A percentile compares a stretch with the other conserved stretches of the same genome.
Evolutionary conservation across 2,329 filamentous ascomycete species (phyloP).

Genomic region (Alternaria angustiovoidea): DNA sequence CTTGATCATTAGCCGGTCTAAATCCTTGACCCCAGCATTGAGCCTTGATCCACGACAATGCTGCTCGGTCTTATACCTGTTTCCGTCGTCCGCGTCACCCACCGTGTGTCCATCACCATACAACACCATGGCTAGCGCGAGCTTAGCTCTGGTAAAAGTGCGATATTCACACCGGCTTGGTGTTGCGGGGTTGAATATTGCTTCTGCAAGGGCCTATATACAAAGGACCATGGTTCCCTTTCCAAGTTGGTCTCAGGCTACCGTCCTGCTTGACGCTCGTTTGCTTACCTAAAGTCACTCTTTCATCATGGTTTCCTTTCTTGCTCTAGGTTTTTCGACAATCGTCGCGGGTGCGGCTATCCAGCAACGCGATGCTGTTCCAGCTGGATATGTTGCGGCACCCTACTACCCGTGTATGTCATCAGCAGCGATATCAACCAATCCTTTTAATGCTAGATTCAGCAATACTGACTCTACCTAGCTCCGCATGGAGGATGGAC

Average conservation of each 20-base stretch:
- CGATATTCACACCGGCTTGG: slow-evolving; percentile 8
- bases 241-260: not conserved
- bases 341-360: slow-evolving; percentile 35
- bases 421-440: not conserved
- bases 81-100: slow-evolving; percentile 3
- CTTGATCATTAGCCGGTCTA: slow-evolving; percentile 16
- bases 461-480: slow-evolving; percentile 9
- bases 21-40: slow-evolving; percentile 8
- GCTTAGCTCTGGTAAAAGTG: slow-evolving; percentile 7
- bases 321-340: slow-evolving; percentile 33
- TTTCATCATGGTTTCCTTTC: slow-evolving; percentile 31
- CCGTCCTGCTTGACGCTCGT: slow-evolving; percentile 11
- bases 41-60: not conserved
- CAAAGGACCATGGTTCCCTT: slow-evolving; percentile 3
- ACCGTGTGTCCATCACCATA: slow-evolving; percentile 15
- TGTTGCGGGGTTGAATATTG: slow-evolving; percentile 16
- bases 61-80: slow-evolving; percentile 13
- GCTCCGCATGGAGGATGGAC: slow-evolving; percentile 76
- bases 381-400: slow-evolving; percentile 49
- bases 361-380: slow-evolving; percentile 43
- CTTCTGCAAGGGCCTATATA: slow-evolving; percentile 11
- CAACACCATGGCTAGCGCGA: slow-evolving; percentile 15
- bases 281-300: slow-evolving; percentile 13
- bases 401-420: slow-evolving; percentile 71
- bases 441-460: not conserved